Evolutionary conservation across 2,329 filamentous ascomycete species (phyloP).

Genomic region (Aspergillus ochraceoroseus): DNA sequence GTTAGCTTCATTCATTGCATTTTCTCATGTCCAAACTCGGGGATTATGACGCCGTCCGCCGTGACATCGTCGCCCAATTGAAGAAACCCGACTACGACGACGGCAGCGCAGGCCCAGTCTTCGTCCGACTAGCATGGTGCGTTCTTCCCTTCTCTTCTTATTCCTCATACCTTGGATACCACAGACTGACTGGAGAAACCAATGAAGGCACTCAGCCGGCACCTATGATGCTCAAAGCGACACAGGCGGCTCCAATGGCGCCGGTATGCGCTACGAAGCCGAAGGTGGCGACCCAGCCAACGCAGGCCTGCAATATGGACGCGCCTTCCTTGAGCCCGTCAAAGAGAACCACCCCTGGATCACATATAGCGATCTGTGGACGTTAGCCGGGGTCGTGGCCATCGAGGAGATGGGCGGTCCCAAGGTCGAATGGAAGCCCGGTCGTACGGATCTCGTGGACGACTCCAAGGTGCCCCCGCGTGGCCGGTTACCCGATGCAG

Average conservation of each 20-base stretch:
- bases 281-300: constrained; percentile 63
- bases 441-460: constrained; percentile 59
- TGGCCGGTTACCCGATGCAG: constrained; percentile 53
- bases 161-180: too few species aligned
- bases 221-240: constrained; percentile 57
- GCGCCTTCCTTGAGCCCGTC: constrained; percentile 59
- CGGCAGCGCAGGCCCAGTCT: constrained; percentile 59
- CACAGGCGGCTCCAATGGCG: constrained; percentile 61
- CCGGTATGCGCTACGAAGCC: constrained; percentile 61
- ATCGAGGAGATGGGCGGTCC: constrained; percentile 59
- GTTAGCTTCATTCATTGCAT: not conserved
- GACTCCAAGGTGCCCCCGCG: constrained; percentile 56
- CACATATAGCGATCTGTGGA: constrained; percentile 63
- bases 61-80: constrained; percentile 52
- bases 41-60: constrained; percentile 49
- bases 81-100: constrained; percentile 61
- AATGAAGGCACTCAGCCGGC: constrained; percentile 55
- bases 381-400: constrained; percentile 56
- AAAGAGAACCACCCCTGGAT: constrained; percentile 59
- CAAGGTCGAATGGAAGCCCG: constrained; percentile 52
- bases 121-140: constrained; percentile 60
- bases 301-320: constrained; percentile 59
- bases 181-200: constrained; percentile 6
- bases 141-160: constrained; percentile 17
- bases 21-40: constrained; percentile 30